phyloP scores from a whole-genome alignment of 75 land plant genomes.

The Adiantum capillusveneris region DNA sequence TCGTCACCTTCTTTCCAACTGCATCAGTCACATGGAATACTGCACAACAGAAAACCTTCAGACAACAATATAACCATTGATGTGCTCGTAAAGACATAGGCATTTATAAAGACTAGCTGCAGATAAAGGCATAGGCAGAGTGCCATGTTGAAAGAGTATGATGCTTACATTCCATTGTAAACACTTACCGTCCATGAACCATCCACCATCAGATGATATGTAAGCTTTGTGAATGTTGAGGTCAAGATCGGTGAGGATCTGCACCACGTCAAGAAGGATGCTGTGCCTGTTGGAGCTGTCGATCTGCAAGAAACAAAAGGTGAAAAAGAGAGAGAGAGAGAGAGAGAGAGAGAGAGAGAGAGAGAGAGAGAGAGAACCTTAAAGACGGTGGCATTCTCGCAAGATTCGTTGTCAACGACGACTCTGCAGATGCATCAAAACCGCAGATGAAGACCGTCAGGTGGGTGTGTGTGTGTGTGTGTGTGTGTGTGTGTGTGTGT shows the following conservation, averaged over 20 bases:
- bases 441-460: too few species aligned
- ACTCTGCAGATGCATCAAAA: conserved; percentile 34
- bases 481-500: not conserved
- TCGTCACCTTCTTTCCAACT: conserved; percentile 4
- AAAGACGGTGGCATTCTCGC: conserved; percentile 54
- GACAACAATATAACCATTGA: not conserved
- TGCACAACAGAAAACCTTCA: not conserved
- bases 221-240: conserved; percentile 69
- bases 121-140: too few species aligned
- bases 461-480: not conserved
- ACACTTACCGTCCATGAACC: conserved; percentile 92
- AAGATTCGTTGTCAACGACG: conserved; percentile 50
- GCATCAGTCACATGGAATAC: conserved; percentile 25
- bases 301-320: conserved; percentile 9
- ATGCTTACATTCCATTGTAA: not conserved
- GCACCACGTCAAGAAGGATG: conserved; percentile 74
- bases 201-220: conserved; percentile 79
- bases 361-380: conserved; percentile 26
- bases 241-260: conserved; percentile 75
- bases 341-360: not conserved
- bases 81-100: too few species aligned
- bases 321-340: not conserved
- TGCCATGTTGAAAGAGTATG: too few species aligned
- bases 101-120: not conserved
- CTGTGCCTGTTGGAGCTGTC: conserved; percentile 50